Evolutionary conservation across 176 grass and related monocot species (phyloP).

Genomic region (Luzula sylvatica): DNA sequence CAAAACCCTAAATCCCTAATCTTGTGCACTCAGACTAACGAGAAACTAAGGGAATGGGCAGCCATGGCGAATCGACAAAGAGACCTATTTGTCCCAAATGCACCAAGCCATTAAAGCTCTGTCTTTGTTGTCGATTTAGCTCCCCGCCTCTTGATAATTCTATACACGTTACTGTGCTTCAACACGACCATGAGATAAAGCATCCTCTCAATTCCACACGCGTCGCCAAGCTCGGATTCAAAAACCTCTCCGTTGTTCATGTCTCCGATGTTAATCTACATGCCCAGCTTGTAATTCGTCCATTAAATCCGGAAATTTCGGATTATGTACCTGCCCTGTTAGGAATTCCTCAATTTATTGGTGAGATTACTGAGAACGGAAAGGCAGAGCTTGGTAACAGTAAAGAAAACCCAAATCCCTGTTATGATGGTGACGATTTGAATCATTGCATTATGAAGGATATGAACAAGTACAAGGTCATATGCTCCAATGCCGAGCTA

Average conservation of each 20-base stretch:
- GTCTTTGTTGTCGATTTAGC: conserved; percentile 65
- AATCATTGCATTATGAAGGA: conserved; percentile 24
- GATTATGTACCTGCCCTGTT: conserved; percentile 4
- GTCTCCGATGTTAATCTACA: conserved; percentile 65
- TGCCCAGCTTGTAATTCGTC: conserved; percentile 45
- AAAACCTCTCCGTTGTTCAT: conserved; percentile 42
- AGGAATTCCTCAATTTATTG: background rate
- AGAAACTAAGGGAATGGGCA: conserved; percentile 23
- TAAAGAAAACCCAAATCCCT: conserved; percentile 5
- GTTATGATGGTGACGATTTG: conserved; percentile 8
- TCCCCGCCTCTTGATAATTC: conserved; percentile 49
- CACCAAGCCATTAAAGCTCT: conserved; percentile 51
- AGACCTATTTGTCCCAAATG: conserved; percentile 52
- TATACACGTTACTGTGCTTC: conserved; percentile 66
- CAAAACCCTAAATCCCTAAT: conserved; percentile 11
- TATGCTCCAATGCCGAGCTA: conserved; percentile 42
- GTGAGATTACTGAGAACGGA: background rate
- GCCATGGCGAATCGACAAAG: conserved; percentile 21
- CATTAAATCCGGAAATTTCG: conserved; percentile 19
- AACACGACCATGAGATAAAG: conserved; percentile 57
- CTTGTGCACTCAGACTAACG: background rate
- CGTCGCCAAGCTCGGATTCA: conserved; percentile 63
- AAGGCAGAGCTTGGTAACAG: background rate
- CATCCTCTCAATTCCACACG: conserved; percentile 86
- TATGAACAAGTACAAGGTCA: conserved; percentile 50